A percentile compares a stretch with the other conserved stretches of the same genome.
Evolutionary conservation across 2,329 filamentous ascomycete species (phyloP).

Genomic region (Apiospora pterosperma): DNA sequence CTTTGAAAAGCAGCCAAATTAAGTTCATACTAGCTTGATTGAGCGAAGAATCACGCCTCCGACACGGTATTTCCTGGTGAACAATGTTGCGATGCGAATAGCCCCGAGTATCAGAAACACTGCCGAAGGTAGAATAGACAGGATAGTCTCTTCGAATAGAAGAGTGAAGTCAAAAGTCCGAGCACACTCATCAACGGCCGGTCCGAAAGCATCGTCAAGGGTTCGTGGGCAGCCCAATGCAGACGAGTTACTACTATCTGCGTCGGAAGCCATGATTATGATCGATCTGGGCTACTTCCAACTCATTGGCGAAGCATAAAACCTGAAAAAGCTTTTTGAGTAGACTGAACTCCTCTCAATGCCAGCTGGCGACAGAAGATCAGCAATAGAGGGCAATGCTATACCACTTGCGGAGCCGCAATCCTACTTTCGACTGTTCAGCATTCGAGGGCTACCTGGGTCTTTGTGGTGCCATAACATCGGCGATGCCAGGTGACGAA

Average conservation of each 20-base stretch:
- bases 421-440: not conserved
- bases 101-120: constrained; percentile 15
- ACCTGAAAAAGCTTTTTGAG: not conserved
- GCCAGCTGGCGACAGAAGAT: not conserved
- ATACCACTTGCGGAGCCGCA: not conserved
- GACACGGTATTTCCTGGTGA: not conserved
- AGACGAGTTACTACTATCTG: not conserved
- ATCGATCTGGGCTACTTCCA: not conserved
- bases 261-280: not conserved
- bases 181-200: constrained; percentile 5
- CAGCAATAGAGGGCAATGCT: not conserved
- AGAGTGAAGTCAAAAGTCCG: constrained; percentile 22
- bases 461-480: not conserved
- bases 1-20: no score
- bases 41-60: not conserved
- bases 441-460: not conserved
- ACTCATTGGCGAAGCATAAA: not conserved
- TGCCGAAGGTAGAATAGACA: constrained; percentile 20
- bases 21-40: constrained; percentile 4
- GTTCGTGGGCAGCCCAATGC: not conserved
- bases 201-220: constrained; percentile 7
- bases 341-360: not conserved
- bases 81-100: constrained; percentile 7
- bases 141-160: constrained; percentile 22
- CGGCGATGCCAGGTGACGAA: not conserved